Conservation (phyloP, 2,329 filamentous ascomycete genomes). For the Trichoderma arundinaceum region DNA sequence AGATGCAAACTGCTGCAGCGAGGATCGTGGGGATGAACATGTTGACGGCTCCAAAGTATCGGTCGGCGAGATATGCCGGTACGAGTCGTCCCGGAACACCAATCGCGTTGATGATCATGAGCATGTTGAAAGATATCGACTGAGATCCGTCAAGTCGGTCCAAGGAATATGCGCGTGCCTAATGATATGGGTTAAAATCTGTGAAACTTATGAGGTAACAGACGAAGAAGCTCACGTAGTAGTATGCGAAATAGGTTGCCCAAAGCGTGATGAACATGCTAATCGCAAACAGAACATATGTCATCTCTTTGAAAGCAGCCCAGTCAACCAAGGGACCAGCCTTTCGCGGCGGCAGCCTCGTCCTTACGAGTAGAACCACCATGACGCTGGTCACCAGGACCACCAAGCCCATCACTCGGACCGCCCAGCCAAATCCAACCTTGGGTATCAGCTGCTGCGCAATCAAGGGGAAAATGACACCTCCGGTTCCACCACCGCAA, state of each 20-base stretch:
- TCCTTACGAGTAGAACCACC: constrained; percentile 51
- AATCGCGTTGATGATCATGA: constrained; percentile 65
- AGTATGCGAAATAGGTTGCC: constrained; percentile 59
- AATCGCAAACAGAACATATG: constrained; percentile 48
- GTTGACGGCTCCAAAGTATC: constrained; percentile 60
- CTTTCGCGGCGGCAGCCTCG: constrained; percentile 55
- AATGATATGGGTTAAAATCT: background rate
- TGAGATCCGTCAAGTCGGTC: constrained; percentile 54
- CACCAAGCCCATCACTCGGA: constrained; percentile 66
- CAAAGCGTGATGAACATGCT: constrained; percentile 52
- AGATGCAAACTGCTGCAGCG: constrained; percentile 53
- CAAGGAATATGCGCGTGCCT: constrained; percentile 49
- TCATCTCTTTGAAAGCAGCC: constrained; percentile 55
- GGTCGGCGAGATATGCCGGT: constrained; percentile 61
- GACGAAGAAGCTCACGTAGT: constrained; percentile 44
- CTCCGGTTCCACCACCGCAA: constrained; percentile 65
- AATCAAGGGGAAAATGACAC: constrained; percentile 66
- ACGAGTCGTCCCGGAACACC: constrained; percentile 62
- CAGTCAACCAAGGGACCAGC: constrained; percentile 58
- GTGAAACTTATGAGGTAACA: background rate
- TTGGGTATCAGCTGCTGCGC: constrained; percentile 61
- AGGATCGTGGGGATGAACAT: constrained; percentile 58
- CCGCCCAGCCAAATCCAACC: constrained; percentile 69
- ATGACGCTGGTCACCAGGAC: constrained; percentile 54
- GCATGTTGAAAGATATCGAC: constrained; percentile 59